Evolutionary conservation across 305 asterid species (phyloP), one percentile per base, ranked within the genome.

Genomic region (Fraxinus baroniana): DNA sequence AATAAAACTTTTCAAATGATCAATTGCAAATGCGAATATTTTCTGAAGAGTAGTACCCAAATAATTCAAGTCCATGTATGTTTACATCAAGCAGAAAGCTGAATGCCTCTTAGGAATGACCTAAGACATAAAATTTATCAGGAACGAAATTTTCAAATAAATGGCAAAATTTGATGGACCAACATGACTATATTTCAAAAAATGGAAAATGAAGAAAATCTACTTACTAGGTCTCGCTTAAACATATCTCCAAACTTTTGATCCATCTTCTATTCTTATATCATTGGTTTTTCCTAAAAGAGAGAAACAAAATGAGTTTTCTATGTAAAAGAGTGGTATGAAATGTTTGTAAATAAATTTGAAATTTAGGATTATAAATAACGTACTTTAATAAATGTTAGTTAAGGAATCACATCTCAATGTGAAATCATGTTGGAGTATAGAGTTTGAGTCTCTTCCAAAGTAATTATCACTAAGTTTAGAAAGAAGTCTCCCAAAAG

Each of bases 51-150:
- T 89, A 39, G 85, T 91, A 75, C 97, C 95, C 89, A 91, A 87
- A 80, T 76, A 79, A 26, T 81, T 85, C 91, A 91, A 33, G 78
- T 96, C 98, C 46, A 84, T 90, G 83, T 75, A 93, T 55, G 6
- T 96, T 89, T 94, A 97, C 95, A 96, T 94, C 77, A 93, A 95
- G 86, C 98, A 96, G 86, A 96, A 87, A 68, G 94, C 92, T 66
- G 98, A 92, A 81, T 90, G 87, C 84, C 90, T 93, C 92, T 96
- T 98, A 6, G 97, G 92, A 78, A 95, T 97, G 80, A 91, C 90
- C 99, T 96, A 86, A 76, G 76, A 70, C 13, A 74, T 35, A 35
- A 82, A 80, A 78, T 32, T 79, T 46, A 52, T 80, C 82, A 86
- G 70, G 44, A 78, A 74, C 68, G 79, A 80, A 68, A 83, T n/a